Evolutionary conservation across 2,329 filamentous ascomycete species (phyloP).

Genomic region (Epichloe gansuensis): DNA sequence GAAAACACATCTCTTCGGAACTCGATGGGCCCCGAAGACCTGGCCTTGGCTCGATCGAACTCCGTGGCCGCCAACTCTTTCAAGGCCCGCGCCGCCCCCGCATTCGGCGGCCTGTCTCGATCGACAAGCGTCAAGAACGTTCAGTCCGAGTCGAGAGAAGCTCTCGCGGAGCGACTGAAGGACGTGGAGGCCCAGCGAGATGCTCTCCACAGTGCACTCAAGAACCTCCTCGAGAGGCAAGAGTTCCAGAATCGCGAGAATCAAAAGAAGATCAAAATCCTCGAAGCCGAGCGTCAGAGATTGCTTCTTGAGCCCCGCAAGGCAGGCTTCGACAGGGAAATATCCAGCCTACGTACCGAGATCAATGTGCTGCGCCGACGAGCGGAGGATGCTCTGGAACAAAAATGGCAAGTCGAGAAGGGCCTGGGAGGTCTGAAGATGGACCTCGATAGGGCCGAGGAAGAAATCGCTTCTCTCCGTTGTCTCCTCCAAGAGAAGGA

Average conservation of each 20-base stretch:
- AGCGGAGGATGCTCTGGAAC: slow-evolving; percentile 85
- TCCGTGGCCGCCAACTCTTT: slow-evolving; percentile 47
- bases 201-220: slow-evolving; percentile 76
- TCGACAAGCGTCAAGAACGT: slow-evolving; percentile 44
- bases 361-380: slow-evolving; percentile 72
- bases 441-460: slow-evolving; percentile 89
- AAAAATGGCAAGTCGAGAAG: slow-evolving; percentile 94
- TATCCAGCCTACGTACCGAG: slow-evolving; percentile 66
- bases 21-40: slow-evolving; percentile 13
- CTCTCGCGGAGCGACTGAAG: slow-evolving; percentile 67
- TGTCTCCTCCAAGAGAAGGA: slow-evolving; percentile 71
- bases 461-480: slow-evolving; percentile 78
- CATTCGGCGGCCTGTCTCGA: slow-evolving; percentile 37
- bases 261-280: slow-evolving; percentile 60
- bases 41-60: slow-evolving; percentile 45
- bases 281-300: slow-evolving; percentile 68
- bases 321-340: slow-evolving; percentile 72
- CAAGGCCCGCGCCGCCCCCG: slow-evolving; percentile 25
- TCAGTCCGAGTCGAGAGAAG: slow-evolving; percentile 48
- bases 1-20: slow-evolving; percentile 51
- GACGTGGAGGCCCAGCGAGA: slow-evolving; percentile 91
- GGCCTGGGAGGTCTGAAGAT: slow-evolving; percentile 81
- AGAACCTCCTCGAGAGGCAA: slow-evolving; percentile 73
- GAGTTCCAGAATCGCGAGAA: slow-evolving; percentile 75
- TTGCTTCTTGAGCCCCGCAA: slow-evolving; percentile 57